A percentile compares a stretch with the other conserved stretches of the same genome.
Evolutionary conservation across 163 green algal species (phyloP).

Genomic region (Prototheca stagnorum): DNA sequence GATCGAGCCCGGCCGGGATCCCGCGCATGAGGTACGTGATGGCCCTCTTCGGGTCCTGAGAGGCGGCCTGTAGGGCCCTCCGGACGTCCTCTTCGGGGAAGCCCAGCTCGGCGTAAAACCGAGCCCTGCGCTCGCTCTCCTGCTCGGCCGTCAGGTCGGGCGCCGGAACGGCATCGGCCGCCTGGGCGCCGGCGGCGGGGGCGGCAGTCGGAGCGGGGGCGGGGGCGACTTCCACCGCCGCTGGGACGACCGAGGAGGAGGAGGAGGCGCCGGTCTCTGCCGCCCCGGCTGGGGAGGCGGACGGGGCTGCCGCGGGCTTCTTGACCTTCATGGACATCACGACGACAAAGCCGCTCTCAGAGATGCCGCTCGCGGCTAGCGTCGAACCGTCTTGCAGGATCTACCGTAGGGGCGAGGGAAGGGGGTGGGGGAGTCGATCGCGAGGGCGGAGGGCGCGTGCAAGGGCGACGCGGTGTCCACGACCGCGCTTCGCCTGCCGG

Average conservation of each 20-base stretch:
- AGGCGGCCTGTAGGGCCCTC: conserved; percentile 81
- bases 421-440: too few species aligned
- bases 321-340: conserved; percentile 74
- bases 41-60: conserved; percentile 96
- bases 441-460: too few species aligned
- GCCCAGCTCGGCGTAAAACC: conserved; percentile 68
- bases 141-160: conserved; percentile 1
- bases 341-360: conserved; percentile 75
- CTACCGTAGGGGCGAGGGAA: too few species aligned
- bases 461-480: too few species aligned
- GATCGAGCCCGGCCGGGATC: conserved; percentile 61
- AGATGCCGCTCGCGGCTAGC: conserved; percentile 51
- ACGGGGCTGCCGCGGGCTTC: not conserved
- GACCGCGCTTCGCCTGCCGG: too few species aligned
- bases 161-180: not conserved
- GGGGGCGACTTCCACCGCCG: too few species aligned
- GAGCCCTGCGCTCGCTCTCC: conserved; percentile 14
- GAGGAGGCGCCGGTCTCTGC: conserved; percentile 1
- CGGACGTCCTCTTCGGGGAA: conserved; percentile 64
- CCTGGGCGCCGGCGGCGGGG: conserved; percentile 7
- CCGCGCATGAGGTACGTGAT: conserved; percentile 97
- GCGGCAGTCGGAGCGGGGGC: conserved; percentile 7
- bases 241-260: too few species aligned
- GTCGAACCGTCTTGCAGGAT: conserved; percentile 65
- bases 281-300: conserved; percentile 1